These are phyloP conservation scores for Coix lacrymajobi DNA, from an alignment of 176 grass and related monocot genomes.

Conservation along the genomic window DNA sequence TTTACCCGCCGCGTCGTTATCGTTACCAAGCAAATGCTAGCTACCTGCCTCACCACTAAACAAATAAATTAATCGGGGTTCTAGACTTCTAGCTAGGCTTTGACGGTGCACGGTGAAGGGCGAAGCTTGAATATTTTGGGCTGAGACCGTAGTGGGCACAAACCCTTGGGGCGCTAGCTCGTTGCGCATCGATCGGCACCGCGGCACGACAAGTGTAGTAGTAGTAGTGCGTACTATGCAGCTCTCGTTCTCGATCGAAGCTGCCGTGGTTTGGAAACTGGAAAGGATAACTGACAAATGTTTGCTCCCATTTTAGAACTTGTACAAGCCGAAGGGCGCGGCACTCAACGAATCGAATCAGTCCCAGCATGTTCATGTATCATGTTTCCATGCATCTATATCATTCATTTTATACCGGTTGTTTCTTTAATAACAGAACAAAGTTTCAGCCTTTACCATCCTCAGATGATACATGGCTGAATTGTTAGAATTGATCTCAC, in stretches of 20 bases:
- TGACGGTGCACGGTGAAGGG: slow-evolving; percentile 1
- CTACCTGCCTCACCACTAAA: background rate
- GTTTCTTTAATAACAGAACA: too few relatives aligned
- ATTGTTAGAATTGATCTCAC: too few relatives aligned
- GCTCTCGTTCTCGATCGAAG: too few relatives aligned
- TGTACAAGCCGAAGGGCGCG: background rate
- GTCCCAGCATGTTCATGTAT: too few relatives aligned
- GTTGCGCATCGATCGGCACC: background rate
- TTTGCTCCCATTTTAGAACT: background rate
- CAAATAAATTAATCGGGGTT: background rate
- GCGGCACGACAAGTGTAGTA: too few relatives aligned
- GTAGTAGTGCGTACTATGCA: too few relatives aligned
- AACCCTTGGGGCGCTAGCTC: background rate
- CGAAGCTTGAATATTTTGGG: too few relatives aligned
- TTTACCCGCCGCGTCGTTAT: background rate
- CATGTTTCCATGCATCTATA: too few relatives aligned
- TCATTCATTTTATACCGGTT: too few relatives aligned
- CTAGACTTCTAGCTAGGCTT: slow-evolving; percentile 3
- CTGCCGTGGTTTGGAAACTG: background rate
- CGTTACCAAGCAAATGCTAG: background rate
- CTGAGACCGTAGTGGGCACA: background rate
- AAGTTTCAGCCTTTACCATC: too few relatives aligned
- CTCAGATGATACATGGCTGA: too few relatives aligned
- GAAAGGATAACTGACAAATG: background rate
- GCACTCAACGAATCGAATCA: background rate